Conservation (phyloP, 306 rosid species). For the Pterocarpus macrocarpus region DNA sequence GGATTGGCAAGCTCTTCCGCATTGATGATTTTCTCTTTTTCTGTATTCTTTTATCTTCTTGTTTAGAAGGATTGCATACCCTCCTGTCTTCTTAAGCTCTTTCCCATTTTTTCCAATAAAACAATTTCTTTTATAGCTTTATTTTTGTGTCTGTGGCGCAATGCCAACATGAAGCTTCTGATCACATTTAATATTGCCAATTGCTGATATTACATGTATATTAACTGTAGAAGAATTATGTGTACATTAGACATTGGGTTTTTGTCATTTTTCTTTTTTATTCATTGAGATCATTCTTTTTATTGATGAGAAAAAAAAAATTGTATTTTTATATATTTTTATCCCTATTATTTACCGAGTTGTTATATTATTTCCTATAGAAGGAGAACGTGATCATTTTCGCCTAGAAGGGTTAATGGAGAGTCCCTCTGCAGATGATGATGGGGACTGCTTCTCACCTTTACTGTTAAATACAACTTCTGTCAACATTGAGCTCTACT, state of each 20-base stretch:
- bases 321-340: neutral
- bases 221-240: slow-evolving; percentile 19
- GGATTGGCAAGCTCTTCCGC: neutral
- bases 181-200: slow-evolving; percentile 19
- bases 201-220: neutral
- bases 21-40: slow-evolving; percentile 12
- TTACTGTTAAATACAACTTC: slow-evolving; percentile 84
- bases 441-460: slow-evolving; percentile 89
- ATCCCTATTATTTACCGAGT: slow-evolving; percentile 33
- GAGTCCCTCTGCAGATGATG: slow-evolving; percentile 87
- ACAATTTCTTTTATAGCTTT: neutral
- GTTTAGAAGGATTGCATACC: slow-evolving; percentile 16
- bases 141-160: neutral
- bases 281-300: slow-evolving; percentile 19
- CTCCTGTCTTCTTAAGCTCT: neutral
- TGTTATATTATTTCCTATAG: slow-evolving; percentile 50
- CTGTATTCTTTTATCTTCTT: slow-evolving; percentile 30
- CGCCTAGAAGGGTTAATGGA: slow-evolving; percentile 87
- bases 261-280: slow-evolving; percentile 1
- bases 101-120: neutral
- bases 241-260: neutral
- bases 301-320: slow-evolving; percentile 7
- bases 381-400: slow-evolving; percentile 73
- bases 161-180: neutral
- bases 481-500: slow-evolving; percentile 84